phyloP scores from a whole-genome alignment of 495 filamentous ascomycete species.

The Lentithecium fluviatile region DNA sequence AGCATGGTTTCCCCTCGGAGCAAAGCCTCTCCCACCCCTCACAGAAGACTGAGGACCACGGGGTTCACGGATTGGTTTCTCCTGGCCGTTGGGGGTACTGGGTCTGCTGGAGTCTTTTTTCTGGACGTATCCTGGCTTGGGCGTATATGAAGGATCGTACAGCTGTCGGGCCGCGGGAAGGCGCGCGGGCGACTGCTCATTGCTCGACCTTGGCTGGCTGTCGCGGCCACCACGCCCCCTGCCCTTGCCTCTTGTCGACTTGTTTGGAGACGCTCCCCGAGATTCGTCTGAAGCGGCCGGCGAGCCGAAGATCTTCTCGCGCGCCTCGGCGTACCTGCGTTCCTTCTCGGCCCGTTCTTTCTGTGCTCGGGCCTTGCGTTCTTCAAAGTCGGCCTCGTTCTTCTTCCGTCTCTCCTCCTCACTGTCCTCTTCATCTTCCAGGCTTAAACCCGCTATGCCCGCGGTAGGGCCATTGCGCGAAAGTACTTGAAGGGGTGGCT shows the following conservation, averaged over 20 bases:
- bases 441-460: constrained; percentile 53
- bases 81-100: constrained; percentile 50
- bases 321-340: constrained; percentile 78
- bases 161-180: constrained; percentile 51
- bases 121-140: constrained; percentile 58
- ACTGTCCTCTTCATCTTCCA: constrained; percentile 61
- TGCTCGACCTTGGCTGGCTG: constrained; percentile 51
- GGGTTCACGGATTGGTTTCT: constrained; percentile 65
- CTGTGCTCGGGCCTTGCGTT: constrained; percentile 69
- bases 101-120: constrained; percentile 51
- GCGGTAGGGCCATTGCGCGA: constrained; percentile 51
- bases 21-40: constrained; percentile 69
- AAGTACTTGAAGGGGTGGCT: constrained; percentile 58
- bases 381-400: constrained; percentile 61
- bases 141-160: constrained; percentile 71
- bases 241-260: constrained; percentile 34
- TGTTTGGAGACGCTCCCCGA: constrained; percentile 59
- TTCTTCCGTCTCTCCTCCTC: constrained; percentile 63
- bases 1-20: constrained; percentile 47
- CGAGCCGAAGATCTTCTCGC: constrained; percentile 78
- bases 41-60: constrained; percentile 74
- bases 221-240: constrained; percentile 41
- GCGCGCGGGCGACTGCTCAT: constrained; percentile 46
- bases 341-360: constrained; percentile 83
- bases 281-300: constrained; percentile 54